phyloP scores from a whole-genome alignment of 352 stramenopile genomes.

The Phytophthora kernoviae region DNA sequence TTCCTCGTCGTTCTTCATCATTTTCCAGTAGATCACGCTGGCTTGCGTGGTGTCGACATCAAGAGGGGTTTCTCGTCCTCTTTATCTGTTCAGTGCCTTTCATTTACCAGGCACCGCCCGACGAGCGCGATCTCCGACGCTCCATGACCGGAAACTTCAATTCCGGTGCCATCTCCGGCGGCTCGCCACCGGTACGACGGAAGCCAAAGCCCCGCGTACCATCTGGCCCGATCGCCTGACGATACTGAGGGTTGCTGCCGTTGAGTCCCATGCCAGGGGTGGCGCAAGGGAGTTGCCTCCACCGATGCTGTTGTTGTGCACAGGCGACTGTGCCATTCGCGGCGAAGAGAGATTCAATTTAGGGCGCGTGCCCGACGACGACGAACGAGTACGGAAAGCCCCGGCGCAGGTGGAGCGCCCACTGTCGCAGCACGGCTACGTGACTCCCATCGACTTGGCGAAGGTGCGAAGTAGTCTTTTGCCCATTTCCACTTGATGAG shows the following conservation, averaged over 20 bases:
- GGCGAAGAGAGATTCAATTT: slow-evolving; percentile 70
- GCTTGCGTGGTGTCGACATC: slow-evolving; percentile 23
- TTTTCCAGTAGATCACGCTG: slow-evolving; percentile 35
- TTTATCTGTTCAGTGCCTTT: slow-evolving; percentile 17
- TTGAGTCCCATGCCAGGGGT: slow-evolving; percentile 49
- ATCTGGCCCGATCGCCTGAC: slow-evolving; percentile 78
- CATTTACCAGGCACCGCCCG: slow-evolving; percentile 50
- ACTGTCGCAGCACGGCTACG: slow-evolving; percentile 66
- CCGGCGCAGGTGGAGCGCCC: slow-evolving; percentile 40
- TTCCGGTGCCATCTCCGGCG: slow-evolving; percentile 59
- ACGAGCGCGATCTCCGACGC: slow-evolving; percentile 79
- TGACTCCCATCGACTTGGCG: slow-evolving; percentile 56
- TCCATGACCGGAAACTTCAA: slow-evolving; percentile 68
- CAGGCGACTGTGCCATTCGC: slow-evolving; percentile 56
- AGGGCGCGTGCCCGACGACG: slow-evolving; percentile 60
- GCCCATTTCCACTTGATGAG: slow-evolving; percentile 42
- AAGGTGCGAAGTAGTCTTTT: slow-evolving; percentile 65
- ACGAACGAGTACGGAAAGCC: slow-evolving; percentile 60
- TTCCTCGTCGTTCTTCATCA: slow-evolving; percentile 32
- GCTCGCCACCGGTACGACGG: slow-evolving; percentile 56
- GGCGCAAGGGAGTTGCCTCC: slow-evolving; percentile 30
- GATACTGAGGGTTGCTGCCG: slow-evolving; percentile 67
- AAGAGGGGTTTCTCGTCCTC: slow-evolving; percentile 19
- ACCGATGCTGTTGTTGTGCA: slow-evolving; percentile 33
- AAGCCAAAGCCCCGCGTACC: slow-evolving; percentile 82